Evolutionary conservation across 2,329 filamentous ascomycete species (phyloP), one percentile per base, ranked within the genome.

Genomic region (Thelonectria olida): DNA sequence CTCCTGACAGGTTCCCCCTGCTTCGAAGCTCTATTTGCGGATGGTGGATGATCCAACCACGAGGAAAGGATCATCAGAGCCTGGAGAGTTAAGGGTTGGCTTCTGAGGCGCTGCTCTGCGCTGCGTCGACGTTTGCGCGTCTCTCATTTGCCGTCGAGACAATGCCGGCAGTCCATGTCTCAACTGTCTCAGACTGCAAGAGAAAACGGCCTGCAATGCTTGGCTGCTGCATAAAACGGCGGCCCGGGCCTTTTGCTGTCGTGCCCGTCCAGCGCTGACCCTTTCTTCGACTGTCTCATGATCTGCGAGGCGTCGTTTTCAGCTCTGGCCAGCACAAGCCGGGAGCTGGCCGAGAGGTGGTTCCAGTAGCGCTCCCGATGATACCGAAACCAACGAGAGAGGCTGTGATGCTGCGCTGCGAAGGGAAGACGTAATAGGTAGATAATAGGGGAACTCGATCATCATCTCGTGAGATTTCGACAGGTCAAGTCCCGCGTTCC

Each of bases 1-100:
- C 65, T 66, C 55, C 65, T 53, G 60, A 50, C 60, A 53, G 51
- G 54, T 62, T 20, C 57, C 57, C 57, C 63, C 63, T 62, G 56
- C 58, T 45, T 51, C 28, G 54, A 31, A 41, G 61, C 45, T 54
- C 48, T 52, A 49, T 51, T 57, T 62, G 50, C 44, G 50, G 49
- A 52, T 53, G 49, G 39, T 27, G 22, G 50, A 53, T 58, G 53
- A 41, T 17, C 28, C 53, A 48, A 59, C 34, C 48, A 49, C 61
- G 53, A 28, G 45, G 52, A 61, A 34, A 54, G 51, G 47, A 49
- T 54, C 65, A 51, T 47, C 34, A 52, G 49, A 48, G 54, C 39
- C 36, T 17, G 39, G 3, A 22, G n/a, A 39, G 36, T 9, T 39
- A 49, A 36, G 20, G 27, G 48, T 36, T 20, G 27, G 25, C 10